Evolutionary conservation across 1,139 yeast species (phyloP).

Genomic region (Candida buenavistaensis): DNA sequence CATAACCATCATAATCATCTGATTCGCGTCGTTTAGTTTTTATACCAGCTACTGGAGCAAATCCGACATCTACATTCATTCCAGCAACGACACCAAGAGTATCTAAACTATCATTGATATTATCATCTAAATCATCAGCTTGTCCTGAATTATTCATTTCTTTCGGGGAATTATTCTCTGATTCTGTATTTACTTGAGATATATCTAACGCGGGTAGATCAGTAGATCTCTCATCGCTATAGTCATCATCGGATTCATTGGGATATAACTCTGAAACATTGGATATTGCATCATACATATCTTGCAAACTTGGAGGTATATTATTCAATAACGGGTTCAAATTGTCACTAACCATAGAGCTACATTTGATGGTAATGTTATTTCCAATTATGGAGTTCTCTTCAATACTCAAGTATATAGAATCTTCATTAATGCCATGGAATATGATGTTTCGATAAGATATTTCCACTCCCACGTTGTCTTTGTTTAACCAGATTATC

Average conservation of each 20-base stretch:
- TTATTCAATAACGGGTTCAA: constrained; percentile 12
- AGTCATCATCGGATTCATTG: constrained; percentile 22
- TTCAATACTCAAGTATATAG: constrained; percentile 35
- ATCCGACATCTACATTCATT: constrained; percentile 47
- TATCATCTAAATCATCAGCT: constrained; percentile 44
- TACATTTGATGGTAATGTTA: constrained; percentile 1
- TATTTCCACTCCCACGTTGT: constrained; percentile 35
- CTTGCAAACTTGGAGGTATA: constrained; percentile 13
- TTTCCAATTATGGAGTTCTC: constrained; percentile 3
- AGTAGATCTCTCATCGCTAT: constrained; percentile 15
- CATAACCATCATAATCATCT: constrained; percentile 10
- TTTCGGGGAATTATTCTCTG: constrained; percentile 2
- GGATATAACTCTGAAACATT: constrained; percentile 43
- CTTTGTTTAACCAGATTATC: constrained; percentile 34
- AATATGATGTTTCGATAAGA: constrained; percentile 40
- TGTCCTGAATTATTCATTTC: constrained; percentile 28
- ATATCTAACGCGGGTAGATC: constrained; percentile 5
- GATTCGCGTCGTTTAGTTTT: constrained; percentile 27
- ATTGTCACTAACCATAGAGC: not conserved
- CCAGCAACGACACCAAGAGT: constrained; percentile 33
- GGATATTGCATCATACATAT: constrained; percentile 37
- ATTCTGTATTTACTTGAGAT: not conserved
- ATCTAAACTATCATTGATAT: constrained; percentile 16
- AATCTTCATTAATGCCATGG: constrained; percentile 35
- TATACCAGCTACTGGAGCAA: constrained; percentile 36